A percentile compares a stretch with the other conserved stretches of the same genome.
These are phyloP conservation scores for Angomonas ambiguus DNA, from an alignment of 208 protist genomes.

Conservation along the genomic window DNA sequence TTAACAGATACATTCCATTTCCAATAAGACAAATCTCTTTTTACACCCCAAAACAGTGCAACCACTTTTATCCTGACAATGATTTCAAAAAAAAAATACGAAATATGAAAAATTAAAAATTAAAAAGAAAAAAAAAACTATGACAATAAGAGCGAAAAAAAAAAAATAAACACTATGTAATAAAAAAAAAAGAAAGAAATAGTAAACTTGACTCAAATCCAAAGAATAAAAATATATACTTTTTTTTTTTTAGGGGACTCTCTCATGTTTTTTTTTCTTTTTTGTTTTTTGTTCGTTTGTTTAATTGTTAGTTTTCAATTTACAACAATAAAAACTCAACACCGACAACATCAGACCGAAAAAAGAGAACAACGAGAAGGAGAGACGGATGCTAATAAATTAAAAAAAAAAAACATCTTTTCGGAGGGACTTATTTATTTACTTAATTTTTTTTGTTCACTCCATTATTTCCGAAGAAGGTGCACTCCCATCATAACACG, in stretches of 20 bases:
- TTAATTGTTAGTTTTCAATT: background rate
- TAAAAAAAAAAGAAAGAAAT: slow-evolving; percentile 6
- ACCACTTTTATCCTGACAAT: no score
- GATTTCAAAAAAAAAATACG: background rate
- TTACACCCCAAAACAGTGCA: background rate
- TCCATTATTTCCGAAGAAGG: background rate
- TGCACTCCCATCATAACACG: background rate
- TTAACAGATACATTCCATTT: no score
- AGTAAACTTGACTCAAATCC: background rate
- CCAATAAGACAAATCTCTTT: background rate
- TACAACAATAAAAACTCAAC: no score
- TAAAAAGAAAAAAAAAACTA: slow-evolving; percentile 9
- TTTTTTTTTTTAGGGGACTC: slow-evolving; percentile 1
- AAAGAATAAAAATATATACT: background rate
- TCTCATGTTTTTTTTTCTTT: background rate
- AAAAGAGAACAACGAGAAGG: no score
- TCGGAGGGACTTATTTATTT: no score
- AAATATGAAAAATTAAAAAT: background rate
- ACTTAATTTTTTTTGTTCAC: background rate
- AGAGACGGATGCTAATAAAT: no score
- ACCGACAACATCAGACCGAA: no score
- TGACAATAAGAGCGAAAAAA: background rate
- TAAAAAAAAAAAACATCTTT: no score
- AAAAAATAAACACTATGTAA: background rate
- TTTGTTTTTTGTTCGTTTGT: background rate